phyloP scores from a whole-genome alignment of 371 early-diverging fungal genomes.

The Parasitella parasitica region DNA sequence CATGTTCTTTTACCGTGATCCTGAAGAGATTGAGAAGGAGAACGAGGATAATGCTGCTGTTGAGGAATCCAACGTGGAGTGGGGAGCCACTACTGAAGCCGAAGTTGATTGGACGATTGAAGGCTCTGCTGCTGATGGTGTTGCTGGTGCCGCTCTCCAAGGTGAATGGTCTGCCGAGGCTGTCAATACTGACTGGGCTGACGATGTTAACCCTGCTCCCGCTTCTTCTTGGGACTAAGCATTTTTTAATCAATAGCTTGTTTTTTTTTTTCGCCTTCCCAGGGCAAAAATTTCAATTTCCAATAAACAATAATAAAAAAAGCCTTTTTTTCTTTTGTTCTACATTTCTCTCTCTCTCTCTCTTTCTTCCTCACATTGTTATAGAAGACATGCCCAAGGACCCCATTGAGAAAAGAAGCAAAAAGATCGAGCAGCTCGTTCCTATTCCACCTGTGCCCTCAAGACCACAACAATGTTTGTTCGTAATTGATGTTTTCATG shows the following conservation, averaged over 20 bases:
- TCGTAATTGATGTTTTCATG: background rate
- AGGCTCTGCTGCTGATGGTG: constrained; percentile 35
- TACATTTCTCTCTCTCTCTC: constrained; percentile 4
- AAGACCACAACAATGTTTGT: constrained; percentile 47
- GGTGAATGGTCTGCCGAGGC: constrained; percentile 48
- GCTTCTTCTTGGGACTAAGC: constrained; percentile 9
- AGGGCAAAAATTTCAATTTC: background rate
- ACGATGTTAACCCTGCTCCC: constrained; percentile 24
- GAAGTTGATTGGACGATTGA: constrained; percentile 50
- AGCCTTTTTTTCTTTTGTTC: constrained; percentile 1
- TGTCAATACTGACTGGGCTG: constrained; percentile 33
- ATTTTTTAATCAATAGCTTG: background rate
- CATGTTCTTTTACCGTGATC: constrained; percentile 97
- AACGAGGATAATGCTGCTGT: constrained; percentile 39
- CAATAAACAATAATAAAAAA: background rate
- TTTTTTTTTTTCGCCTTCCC: background rate
- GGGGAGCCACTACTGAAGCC: constrained; percentile 30
- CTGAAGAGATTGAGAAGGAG: constrained; percentile 91
- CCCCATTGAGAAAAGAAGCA: constrained; percentile 2
- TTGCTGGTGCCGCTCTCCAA: constrained; percentile 28
- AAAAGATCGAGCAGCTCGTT: constrained; percentile 12
- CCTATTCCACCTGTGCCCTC: constrained; percentile 44
- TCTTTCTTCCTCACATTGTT: background rate
- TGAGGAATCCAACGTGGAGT: constrained; percentile 27
- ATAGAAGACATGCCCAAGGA: constrained; percentile 14